Percentiles rank a stretch among this genome's conserved stretches.
These are phyloP conservation scores for Rhodamnia argentea DNA, from an alignment of 345 rosid genomes.

Conservation along the genomic window DNA sequence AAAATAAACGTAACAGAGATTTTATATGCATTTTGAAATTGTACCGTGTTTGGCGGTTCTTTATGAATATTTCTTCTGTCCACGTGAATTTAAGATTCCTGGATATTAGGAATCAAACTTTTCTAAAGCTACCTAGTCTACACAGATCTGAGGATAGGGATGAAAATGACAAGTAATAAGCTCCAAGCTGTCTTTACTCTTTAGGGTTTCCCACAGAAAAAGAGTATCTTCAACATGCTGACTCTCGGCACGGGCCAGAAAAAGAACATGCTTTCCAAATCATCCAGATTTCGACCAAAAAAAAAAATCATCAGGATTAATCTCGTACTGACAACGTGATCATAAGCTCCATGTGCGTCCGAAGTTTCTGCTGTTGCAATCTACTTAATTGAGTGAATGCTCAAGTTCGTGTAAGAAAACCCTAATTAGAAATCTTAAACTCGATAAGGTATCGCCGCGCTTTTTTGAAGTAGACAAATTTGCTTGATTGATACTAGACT, in stretches of 20 bases:
- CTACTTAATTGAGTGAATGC: background rate
- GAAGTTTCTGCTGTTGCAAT: background rate
- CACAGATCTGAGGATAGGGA: background rate
- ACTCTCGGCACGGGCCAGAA: background rate
- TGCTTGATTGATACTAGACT: background rate
- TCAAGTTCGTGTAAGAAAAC: background rate
- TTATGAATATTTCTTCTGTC: background rate
- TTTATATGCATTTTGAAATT: background rate
- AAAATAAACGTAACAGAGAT: too few relatives aligned
- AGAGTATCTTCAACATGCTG: background rate
- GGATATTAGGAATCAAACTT: background rate
- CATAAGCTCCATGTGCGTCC: background rate
- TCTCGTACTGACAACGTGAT: background rate
- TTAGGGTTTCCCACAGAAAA: background rate
- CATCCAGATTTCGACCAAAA: background rate
- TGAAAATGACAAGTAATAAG: background rate
- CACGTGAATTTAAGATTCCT: background rate
- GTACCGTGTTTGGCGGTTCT: background rate
- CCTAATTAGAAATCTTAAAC: background rate
- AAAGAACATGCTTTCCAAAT: background rate
- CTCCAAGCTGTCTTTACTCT: background rate
- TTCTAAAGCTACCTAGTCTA: background rate
- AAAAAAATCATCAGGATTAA: background rate
- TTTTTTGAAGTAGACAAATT: background rate
- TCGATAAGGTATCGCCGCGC: rapidly evolving